Percentiles rank a stretch among this genome's conserved stretches.
Evolutionary conservation across 1,284 basidiomycete genomes (phyloP).

Genomic region (Sparassis latifolia): DNA sequence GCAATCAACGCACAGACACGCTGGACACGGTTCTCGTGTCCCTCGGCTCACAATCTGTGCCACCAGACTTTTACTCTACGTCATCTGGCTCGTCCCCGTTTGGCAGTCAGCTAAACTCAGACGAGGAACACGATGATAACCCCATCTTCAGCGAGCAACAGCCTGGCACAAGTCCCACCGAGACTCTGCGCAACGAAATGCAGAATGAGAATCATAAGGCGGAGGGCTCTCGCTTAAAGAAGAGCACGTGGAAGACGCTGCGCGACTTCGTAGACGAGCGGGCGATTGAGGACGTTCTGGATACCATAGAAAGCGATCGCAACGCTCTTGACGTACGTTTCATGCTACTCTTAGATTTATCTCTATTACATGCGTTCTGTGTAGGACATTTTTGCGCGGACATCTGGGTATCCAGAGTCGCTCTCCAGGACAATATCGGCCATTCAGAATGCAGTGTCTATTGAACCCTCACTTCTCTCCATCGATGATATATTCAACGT

Average conservation of each 20-base stretch:
- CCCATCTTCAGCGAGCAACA: constrained; percentile 12
- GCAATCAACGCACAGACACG: constrained; percentile 48
- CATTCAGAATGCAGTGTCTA: constrained; percentile 48
- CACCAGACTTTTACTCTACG: constrained; percentile 68
- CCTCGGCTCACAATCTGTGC: constrained; percentile 63
- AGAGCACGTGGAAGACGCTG: constrained; percentile 68
- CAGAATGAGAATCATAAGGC: constrained; percentile 16
- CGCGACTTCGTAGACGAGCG: constrained; percentile 79
- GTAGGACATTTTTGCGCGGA: constrained; percentile 55
- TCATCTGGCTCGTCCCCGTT: constrained; percentile 62
- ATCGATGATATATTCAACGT: constrained; percentile 44
- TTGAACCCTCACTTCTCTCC: constrained; percentile 29
- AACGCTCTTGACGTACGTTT: constrained; percentile 53
- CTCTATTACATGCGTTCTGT: background rate
- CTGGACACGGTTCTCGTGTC: constrained; percentile 67
- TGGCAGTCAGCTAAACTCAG: constrained; percentile 56
- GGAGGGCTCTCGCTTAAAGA: constrained; percentile 32
- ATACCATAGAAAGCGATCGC: constrained; percentile 64
- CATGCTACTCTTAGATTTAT: background rate
- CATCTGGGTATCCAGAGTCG: constrained; percentile 60
- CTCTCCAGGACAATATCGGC: constrained; percentile 46
- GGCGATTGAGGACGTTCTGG: constrained; percentile 66
- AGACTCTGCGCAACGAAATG: constrained; percentile 21
- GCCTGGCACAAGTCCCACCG: constrained; percentile 26
- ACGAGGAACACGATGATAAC: constrained; percentile 32